Percentiles rank a stretch among this genome's conserved stretches.
Evolutionary conservation across 805 yeast species (phyloP).

Genomic region (Lachancea dasiensis): DNA sequence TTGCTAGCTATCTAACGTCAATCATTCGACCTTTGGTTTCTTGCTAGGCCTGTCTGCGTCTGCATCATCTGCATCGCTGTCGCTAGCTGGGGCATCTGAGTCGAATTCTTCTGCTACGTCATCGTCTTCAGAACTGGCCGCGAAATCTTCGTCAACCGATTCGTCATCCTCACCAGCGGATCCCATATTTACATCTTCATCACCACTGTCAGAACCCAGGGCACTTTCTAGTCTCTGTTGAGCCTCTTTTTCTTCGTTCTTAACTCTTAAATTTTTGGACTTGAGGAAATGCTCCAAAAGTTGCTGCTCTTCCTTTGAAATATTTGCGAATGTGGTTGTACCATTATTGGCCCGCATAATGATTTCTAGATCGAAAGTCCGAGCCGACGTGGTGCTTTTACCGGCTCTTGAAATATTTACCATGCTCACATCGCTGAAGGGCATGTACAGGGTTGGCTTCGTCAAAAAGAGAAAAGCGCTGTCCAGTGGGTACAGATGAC

Average conservation of each 20-base stretch:
- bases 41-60: slow-evolving; percentile 35
- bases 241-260: slow-evolving; percentile 85
- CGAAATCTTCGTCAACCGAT: slow-evolving; percentile 81
- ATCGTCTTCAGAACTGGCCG: slow-evolving; percentile 45
- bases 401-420: slow-evolving; percentile 89
- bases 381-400: slow-evolving; percentile 61
- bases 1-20: too few species aligned
- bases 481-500: slow-evolving; percentile 88
- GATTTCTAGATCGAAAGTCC: slow-evolving; percentile 90
- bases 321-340: slow-evolving; percentile 80
- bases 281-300: slow-evolving; percentile 68
- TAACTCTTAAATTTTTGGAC: slow-evolving; percentile 71
- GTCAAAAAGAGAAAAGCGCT: slow-evolving; percentile 86
- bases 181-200: slow-evolving; percentile 42
- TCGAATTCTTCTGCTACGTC: slow-evolving; percentile 84
- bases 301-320: slow-evolving; percentile 84
- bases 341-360: slow-evolving; percentile 57
- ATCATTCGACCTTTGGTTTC: slow-evolving; percentile 27
- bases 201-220: slow-evolving; percentile 52
- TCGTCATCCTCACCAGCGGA: slow-evolving; percentile 81
- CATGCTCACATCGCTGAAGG: slow-evolving; percentile 70
- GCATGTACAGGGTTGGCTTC: slow-evolving; percentile 89
- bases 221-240: slow-evolving; percentile 76
- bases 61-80: slow-evolving; percentile 29
- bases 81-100: slow-evolving; percentile 44